phyloP scores from a whole-genome alignment of 2,329 filamentous ascomycete species.

The Chaetomium olivaceum region DNA sequence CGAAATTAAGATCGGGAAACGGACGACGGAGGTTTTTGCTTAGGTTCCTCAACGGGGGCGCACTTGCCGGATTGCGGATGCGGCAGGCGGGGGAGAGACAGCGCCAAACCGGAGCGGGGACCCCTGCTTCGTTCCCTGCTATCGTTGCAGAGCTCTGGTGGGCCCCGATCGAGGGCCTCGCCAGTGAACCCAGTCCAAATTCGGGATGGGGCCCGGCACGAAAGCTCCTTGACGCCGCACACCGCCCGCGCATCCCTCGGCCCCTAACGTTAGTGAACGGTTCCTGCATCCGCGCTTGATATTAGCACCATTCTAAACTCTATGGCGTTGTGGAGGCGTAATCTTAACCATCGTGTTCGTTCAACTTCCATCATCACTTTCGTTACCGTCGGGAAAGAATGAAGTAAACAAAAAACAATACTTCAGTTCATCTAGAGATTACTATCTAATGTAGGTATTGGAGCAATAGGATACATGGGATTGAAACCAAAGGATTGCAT shows the following conservation, averaged over 20 bases:
- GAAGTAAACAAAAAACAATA: not conserved
- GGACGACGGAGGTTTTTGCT: conserved; percentile 1
- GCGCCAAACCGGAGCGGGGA: conserved; percentile 27
- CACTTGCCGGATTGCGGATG: conserved; percentile 14
- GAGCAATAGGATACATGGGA: not conserved
- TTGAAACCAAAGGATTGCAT: not conserved
- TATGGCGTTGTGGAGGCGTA: not conserved
- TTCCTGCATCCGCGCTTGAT: not conserved
- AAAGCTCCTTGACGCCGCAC: not conserved
- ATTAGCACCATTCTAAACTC: not conserved
- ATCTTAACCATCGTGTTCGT: not conserved
- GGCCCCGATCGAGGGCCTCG: not conserved
- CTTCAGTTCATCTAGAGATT: not conserved
- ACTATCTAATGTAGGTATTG: not conserved
- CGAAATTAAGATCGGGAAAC: not conserved
- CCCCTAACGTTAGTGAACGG: not conserved
- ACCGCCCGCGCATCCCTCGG: not conserved
- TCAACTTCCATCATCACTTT: not conserved
- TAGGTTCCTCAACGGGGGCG: not conserved
- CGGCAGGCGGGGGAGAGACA: conserved; percentile 13
- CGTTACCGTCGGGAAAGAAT: not conserved
- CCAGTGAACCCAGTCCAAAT: not conserved
- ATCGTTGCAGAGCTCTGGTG: not conserved
- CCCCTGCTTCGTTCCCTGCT: too few relatives aligned
- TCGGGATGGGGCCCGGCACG: not conserved